These are phyloP conservation scores for Sclerotinia borealis DNA, from an alignment of 2,329 filamentous ascomycete genomes.

Conservation along the genomic window DNA sequence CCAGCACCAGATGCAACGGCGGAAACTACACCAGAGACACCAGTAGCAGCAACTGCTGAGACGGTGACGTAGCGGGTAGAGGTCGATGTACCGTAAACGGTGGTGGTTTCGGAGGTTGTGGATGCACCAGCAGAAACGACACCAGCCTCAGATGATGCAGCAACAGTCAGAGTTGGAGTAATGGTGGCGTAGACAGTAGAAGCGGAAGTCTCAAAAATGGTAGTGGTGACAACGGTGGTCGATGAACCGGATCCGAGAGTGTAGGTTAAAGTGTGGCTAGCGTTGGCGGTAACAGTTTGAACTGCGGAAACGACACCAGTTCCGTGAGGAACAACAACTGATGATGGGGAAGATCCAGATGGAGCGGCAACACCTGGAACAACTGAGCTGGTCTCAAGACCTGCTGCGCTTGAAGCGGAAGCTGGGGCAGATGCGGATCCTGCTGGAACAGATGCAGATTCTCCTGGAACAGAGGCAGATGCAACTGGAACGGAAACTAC, in stretches of 20 bases:
- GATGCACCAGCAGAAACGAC: not conserved
- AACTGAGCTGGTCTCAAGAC: not conserved
- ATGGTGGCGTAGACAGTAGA: constrained; percentile 25
- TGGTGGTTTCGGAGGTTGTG: constrained; percentile 16
- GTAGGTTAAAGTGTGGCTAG: constrained; percentile 33
- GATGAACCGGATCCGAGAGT: constrained; percentile 36
- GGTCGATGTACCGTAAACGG: constrained; percentile 18
- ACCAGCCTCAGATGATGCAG: not conserved
- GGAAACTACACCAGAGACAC: constrained; percentile 3
- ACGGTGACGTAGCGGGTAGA: constrained; percentile 24
- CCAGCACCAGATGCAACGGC: constrained; percentile 1
- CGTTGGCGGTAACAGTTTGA: not conserved
- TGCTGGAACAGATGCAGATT: not conserved
- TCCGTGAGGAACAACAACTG: constrained; percentile 12
- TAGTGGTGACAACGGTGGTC: constrained; percentile 41
- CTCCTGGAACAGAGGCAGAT: not conserved
- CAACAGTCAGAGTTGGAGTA: not conserved
- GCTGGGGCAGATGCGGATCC: not conserved
- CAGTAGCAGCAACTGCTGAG: constrained; percentile 8
- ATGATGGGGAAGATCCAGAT: not conserved
- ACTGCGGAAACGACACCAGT: constrained; percentile 12
- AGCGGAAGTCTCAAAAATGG: constrained; percentile 37
- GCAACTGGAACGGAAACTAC: not conserved
- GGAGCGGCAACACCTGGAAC: not conserved
- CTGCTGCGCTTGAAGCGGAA: not conserved